A percentile compares a stretch with the other conserved stretches of the same genome.
phyloP scores from a whole-genome alignment of 495 filamentous ascomycete genomes.

The Rostrohypoxylon terebratum region DNA sequence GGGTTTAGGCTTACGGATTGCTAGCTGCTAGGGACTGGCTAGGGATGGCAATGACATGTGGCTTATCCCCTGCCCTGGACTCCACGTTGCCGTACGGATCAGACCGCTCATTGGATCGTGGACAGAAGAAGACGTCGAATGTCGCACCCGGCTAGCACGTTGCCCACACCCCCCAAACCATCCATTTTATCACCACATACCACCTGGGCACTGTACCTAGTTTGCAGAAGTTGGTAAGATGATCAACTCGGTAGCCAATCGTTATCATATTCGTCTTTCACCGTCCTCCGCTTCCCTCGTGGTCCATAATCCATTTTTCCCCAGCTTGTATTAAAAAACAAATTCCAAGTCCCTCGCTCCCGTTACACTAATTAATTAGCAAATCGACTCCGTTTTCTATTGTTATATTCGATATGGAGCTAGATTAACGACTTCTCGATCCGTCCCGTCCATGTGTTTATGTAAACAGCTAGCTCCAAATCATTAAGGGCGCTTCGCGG shows the following conservation, averaged over 20 bases:
- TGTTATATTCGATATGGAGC: slow-evolving; percentile 6
- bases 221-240: slow-evolving; percentile 27
- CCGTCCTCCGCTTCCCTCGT: slow-evolving; percentile 31
- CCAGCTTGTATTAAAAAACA: slow-evolving; percentile 36
- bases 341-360: slow-evolving; percentile 26
- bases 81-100: slow-evolving; percentile 35
- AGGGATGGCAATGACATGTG: slow-evolving; percentile 37
- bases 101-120: slow-evolving; percentile 41
- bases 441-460: neutral
- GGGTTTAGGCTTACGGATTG: neutral
- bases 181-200: slow-evolving; percentile 5
- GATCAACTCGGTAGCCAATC: slow-evolving; percentile 45
- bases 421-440: slow-evolving; percentile 14
- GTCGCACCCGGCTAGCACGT: slow-evolving; percentile 27
- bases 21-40: too few relatives aligned
- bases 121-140: slow-evolving; percentile 19
- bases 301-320: slow-evolving; percentile 20
- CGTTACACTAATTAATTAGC: slow-evolving; percentile 19
- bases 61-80: slow-evolving; percentile 37
- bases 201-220: slow-evolving; percentile 11
- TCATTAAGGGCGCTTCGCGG: slow-evolving; percentile 10
- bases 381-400: slow-evolving; percentile 4
- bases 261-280: slow-evolving; percentile 34
- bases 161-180: slow-evolving; percentile 28
- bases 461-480: neutral